phyloP scores from a whole-genome alignment of 768 basidiomycete genomes.

The Scleroderma citrinum region DNA sequence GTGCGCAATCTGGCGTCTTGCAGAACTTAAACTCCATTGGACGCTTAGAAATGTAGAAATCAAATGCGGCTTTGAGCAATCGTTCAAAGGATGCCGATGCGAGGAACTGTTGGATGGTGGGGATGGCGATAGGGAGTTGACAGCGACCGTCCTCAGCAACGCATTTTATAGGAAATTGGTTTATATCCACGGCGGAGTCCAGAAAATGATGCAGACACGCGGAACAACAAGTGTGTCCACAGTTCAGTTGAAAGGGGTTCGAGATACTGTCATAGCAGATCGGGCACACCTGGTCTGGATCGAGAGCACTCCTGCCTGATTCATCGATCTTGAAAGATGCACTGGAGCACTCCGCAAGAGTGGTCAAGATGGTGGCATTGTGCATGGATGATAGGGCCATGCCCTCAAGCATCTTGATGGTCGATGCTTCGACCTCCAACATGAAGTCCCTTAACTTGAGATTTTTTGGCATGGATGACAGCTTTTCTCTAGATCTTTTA shows the following conservation, averaged over 20 bases:
- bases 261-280: constrained; percentile 43
- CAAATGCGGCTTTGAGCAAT: constrained; percentile 51
- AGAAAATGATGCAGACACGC: constrained; percentile 56
- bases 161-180: constrained; percentile 62
- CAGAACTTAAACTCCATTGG: constrained; percentile 65
- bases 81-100: constrained; percentile 46
- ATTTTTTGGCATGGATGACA: constrained; percentile 42
- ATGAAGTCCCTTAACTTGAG: constrained; percentile 38
- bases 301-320: background rate
- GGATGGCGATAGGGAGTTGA: constrained; percentile 45
- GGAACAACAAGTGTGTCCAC: constrained; percentile 65
- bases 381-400: background rate
- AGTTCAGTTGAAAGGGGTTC: constrained; percentile 45
- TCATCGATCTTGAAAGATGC: background rate
- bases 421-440: background rate
- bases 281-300: constrained; percentile 34
- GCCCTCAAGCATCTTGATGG: background rate
- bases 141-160: constrained; percentile 62
- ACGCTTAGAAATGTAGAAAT: constrained; percentile 49
- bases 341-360: background rate
- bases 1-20: constrained; percentile 72
- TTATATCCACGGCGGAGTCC: constrained; percentile 46
- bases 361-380: background rate
- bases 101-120: constrained; percentile 45
- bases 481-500: constrained; percentile 33